A percentile compares a stretch with the other conserved stretches of the same genome.
Conservation (phyloP, 768 basidiomycete species). For the Mycena crocata region DNA sequence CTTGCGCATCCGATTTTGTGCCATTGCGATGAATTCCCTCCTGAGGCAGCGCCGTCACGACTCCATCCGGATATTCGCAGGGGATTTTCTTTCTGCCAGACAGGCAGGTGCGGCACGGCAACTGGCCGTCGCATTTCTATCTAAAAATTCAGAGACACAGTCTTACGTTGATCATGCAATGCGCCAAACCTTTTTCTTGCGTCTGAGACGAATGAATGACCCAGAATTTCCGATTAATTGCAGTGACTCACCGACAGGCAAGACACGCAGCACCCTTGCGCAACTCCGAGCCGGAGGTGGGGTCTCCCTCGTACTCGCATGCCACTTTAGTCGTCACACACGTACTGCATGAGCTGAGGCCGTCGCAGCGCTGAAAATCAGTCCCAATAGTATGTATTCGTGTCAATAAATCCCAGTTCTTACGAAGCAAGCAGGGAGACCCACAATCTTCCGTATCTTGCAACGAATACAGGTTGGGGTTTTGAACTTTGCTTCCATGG, state of each 20-base stretch:
- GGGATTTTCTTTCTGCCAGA: constrained; percentile 4
- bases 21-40: neutral
- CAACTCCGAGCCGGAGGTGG: constrained; percentile 1
- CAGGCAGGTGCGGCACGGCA: constrained; percentile 21
- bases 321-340: neutral
- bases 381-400: too few relatives aligned
- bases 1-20: neutral
- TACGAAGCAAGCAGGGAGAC: neutral
- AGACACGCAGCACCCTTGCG: constrained; percentile 23
- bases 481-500: constrained; percentile 4
- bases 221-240: neutral
- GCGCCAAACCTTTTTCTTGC: constrained; percentile 27
- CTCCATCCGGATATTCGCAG: constrained; percentile 20
- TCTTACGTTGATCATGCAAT: neutral
- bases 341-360: constrained; percentile 10
- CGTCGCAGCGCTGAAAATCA: constrained; percentile 18
- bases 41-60: neutral
- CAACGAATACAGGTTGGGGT: constrained; percentile 7
- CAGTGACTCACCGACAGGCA: constrained; percentile 13
- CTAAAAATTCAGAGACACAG: neutral
- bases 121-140: constrained; percentile 23
- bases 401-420: neutral
- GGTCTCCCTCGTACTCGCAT: constrained; percentile 14
- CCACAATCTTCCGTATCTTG: neutral
- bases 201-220: neutral